Percentiles rank a stretch among this genome's conserved stretches.
phyloP scores from a whole-genome alignment of 2,329 filamentous ascomycete species.

The Aspergillus uvarum region DNA sequence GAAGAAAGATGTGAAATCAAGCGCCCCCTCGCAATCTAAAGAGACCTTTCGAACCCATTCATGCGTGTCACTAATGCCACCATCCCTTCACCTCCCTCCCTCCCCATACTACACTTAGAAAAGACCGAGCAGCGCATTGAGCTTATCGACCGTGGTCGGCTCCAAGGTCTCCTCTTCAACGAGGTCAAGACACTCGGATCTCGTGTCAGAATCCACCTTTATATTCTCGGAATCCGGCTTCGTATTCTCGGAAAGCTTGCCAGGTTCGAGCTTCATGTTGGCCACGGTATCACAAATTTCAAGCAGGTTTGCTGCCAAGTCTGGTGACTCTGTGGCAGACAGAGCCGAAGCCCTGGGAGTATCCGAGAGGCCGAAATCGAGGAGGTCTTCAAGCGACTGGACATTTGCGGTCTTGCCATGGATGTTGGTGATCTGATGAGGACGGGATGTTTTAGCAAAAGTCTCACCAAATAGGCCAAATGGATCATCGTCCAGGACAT shows the following conservation, averaged over 20 bases:
- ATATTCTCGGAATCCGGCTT: background rate
- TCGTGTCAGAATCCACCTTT: background rate
- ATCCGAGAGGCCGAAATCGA: slow-evolving; percentile 21
- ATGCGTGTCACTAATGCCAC: background rate
- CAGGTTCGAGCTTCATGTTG: background rate
- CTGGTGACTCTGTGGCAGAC: background rate
- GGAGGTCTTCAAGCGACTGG: slow-evolving; percentile 21
- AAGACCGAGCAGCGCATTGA: slow-evolving; percentile 22
- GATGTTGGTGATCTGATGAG: background rate
- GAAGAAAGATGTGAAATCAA: too few species aligned
- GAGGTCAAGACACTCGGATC: slow-evolving; percentile 15
- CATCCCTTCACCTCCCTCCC: too few species aligned
- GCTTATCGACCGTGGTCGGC: slow-evolving; percentile 27
- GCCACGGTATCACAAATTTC: slow-evolving; percentile 15
- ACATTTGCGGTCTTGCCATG: background rate
- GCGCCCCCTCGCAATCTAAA: too few species aligned
- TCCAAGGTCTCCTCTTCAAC: slow-evolving; percentile 25
- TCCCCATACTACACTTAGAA: background rate
- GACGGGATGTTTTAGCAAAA: background rate
- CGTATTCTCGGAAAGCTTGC: background rate
- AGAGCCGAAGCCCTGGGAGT: background rate
- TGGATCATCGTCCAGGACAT: slow-evolving; percentile 15
- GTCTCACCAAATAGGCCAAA: slow-evolving; percentile 17
- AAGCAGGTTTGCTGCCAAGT: slow-evolving; percentile 8
- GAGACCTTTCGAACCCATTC: too few species aligned